Base-by-base conservation (phyloP, 2,329 filamentous ascomycete genomes). In the Coniella lustricola region DNA sequence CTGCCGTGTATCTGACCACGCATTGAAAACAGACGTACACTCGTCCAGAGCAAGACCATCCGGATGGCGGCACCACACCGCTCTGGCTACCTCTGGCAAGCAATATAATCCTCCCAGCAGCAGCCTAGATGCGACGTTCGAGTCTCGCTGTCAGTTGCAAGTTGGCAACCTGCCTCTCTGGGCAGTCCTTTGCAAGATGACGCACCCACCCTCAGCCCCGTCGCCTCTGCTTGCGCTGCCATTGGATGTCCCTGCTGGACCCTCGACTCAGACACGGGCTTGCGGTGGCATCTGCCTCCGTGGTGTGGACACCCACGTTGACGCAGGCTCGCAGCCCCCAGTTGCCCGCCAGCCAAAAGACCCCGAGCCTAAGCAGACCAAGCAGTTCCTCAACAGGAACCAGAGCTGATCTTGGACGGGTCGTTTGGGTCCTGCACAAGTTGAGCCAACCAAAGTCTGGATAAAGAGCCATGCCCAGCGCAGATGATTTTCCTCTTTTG, bases 271-370 rank as follows among this genome's bases (percentile, higher is more conserved):
- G 7, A 39, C 29, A 33, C 44, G 35, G 44, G 35, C 44, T 39
- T 46, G 29, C 44, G 44, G 44, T 34, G 31, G 21, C 22, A 40
- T 39, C 22, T 39, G 36, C 36, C 36, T 46, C 44, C 44, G 44
- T 46, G 44, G 44, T 40, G 43, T 45, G 44, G 25, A n/a, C 32
- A 42, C 40, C 16, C 29, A 32, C 40, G 8, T 32, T n/a, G n/a
- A n/a, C n/a, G n/a, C n/a, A n/a, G n/a, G n/a, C n/a, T n/a, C n/a
- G n/a, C n/a, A n/a, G n/a, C n/a, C n/a, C 40, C 25, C 31, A 20
- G 25, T 18, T 8, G 18, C 29, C 29, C 40, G 29, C 25, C 40
- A 16, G 40, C 40, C 40, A 18, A 21, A 16, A n/a, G 5, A 41
- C 7, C 16, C 22, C 7, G 7, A 3, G 21, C n/a, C 17, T 7